Conservation (phyloP, 2,329 filamentous ascomycete genomes). For the Pseudophaeomoniella oleicola region DNA sequence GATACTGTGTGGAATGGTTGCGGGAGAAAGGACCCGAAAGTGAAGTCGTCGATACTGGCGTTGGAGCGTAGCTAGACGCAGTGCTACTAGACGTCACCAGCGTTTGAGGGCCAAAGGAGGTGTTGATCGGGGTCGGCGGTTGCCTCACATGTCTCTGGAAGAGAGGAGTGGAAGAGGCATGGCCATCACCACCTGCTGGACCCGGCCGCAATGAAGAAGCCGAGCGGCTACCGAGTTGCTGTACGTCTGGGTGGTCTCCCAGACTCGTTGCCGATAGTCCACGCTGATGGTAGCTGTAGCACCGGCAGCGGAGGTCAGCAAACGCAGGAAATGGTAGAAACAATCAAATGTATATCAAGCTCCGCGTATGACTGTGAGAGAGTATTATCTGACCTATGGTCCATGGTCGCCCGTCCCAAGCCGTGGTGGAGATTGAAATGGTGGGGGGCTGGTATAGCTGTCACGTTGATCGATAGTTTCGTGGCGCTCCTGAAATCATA, state of each 20-base stretch:
- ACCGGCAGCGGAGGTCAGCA: no score
- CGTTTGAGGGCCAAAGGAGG: neutral
- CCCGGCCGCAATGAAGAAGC: neutral
- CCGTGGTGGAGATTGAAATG: no score
- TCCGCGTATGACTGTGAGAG: no score
- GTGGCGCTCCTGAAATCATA: no score
- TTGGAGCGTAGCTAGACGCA: slow-evolving; percentile 15
- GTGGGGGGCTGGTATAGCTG: no score
- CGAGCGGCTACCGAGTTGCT: neutral
- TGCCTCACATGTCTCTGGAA: neutral
- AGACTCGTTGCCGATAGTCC: no score
- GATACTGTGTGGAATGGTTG: slow-evolving; percentile 18
- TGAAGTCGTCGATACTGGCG: slow-evolving; percentile 27
- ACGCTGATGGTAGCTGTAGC: no score
- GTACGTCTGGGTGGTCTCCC: neutral
- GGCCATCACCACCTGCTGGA: neutral
- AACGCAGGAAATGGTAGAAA: no score
- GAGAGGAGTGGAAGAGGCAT: neutral
- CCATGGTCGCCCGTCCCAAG: neutral
- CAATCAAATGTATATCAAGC: no score
- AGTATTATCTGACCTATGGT: neutral
- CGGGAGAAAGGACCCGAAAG: slow-evolving; percentile 28
- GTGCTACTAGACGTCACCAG: slow-evolving; percentile 3
- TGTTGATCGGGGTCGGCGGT: neutral
- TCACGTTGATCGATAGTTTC: no score